phyloP scores from a whole-genome alignment of 1,284 basidiomycete species.

The Tremellales sp. region DNA sequence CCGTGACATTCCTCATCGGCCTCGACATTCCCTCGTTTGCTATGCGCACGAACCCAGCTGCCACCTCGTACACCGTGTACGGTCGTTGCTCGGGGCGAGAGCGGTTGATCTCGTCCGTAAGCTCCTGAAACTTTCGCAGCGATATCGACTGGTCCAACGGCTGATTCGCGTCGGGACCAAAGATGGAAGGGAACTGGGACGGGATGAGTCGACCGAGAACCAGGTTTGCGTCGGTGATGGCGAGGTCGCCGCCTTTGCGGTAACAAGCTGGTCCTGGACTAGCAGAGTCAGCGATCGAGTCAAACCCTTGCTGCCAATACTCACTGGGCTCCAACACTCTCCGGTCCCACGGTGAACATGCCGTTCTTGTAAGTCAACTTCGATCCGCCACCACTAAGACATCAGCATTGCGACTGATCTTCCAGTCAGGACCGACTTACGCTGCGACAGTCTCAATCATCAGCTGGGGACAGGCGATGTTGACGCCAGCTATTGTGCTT shows the following conservation, averaged over 20 bases:
- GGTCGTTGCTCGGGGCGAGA: conserved; percentile 15
- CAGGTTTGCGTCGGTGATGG: conserved; percentile 48
- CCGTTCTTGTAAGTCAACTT: conserved; percentile 75
- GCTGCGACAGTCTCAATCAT: conserved; percentile 78
- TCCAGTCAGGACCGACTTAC: too few species aligned
- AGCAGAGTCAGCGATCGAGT: background rate
- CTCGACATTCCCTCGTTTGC: conserved; percentile 42
- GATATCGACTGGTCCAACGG: conserved; percentile 47
- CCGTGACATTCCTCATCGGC: conserved; percentile 48
- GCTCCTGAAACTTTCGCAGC: conserved; percentile 37
- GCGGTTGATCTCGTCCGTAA: conserved; percentile 47
- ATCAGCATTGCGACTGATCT: too few species aligned
- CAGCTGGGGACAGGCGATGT: conserved; percentile 79
- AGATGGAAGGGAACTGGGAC: conserved; percentile 56
- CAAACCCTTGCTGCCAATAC: background rate
- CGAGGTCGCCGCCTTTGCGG: conserved; percentile 45
- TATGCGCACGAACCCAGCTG: conserved; percentile 32
- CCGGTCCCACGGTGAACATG: conserved; percentile 73
- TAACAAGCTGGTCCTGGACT: conserved; percentile 40
- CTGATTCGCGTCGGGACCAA: conserved; percentile 52
- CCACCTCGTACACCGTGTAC: conserved; percentile 47
- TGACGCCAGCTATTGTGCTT: conserved; percentile 84
- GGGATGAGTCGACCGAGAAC: conserved; percentile 46
- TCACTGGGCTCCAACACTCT: conserved; percentile 61
- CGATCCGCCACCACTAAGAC: too few species aligned